Evolutionary conservation across 1,284 basidiomycete genomes (phyloP).

Genomic region (Microbotryum saponariae): DNA sequence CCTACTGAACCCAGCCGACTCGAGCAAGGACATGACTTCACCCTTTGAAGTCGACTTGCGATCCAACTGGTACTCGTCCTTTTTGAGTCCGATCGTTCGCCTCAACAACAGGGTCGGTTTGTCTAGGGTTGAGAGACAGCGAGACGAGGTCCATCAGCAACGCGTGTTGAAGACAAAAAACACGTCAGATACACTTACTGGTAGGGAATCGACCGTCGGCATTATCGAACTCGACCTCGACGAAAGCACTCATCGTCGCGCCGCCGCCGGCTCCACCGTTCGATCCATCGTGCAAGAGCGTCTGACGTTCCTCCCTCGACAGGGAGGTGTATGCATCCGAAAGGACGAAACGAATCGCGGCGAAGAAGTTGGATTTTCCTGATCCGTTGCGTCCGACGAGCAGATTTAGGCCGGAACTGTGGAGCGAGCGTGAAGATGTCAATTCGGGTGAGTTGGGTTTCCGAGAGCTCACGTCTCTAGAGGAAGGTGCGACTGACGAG

Average conservation of each 20-base stretch:
- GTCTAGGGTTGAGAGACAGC: slow-evolving; percentile 48
- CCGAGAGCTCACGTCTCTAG: neutral
- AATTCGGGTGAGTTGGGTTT: neutral
- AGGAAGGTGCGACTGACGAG: slow-evolving; percentile 8
- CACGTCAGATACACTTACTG: slow-evolving; percentile 70
- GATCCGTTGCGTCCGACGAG: slow-evolving; percentile 92
- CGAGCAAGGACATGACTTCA: slow-evolving; percentile 91
- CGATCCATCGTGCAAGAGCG: slow-evolving; percentile 86
- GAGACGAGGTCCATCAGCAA: no score
- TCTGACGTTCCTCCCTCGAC: slow-evolving; percentile 84
- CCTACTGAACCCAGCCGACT: slow-evolving; percentile 92
- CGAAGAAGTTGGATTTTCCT: slow-evolving; percentile 93
- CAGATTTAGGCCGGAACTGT: slow-evolving; percentile 81
- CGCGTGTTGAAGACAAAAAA: neutral
- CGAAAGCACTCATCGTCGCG: slow-evolving; percentile 86
- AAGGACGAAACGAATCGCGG: slow-evolving; percentile 74
- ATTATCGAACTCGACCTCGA: slow-evolving; percentile 49
- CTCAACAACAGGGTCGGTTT: slow-evolving; percentile 76
- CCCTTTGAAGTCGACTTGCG: slow-evolving; percentile 91
- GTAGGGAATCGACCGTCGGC: slow-evolving; percentile 33
- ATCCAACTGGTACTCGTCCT: slow-evolving; percentile 97
- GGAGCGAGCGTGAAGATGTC: slow-evolving; percentile 5
- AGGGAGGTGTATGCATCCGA: slow-evolving; percentile 96
- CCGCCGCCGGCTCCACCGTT: slow-evolving; percentile 51
- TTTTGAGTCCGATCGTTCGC: slow-evolving; percentile 92